Evolutionary conservation across 495 filamentous ascomycete genomes (phyloP).

Genomic region (Lasiosphaeriaceae sp.): DNA sequence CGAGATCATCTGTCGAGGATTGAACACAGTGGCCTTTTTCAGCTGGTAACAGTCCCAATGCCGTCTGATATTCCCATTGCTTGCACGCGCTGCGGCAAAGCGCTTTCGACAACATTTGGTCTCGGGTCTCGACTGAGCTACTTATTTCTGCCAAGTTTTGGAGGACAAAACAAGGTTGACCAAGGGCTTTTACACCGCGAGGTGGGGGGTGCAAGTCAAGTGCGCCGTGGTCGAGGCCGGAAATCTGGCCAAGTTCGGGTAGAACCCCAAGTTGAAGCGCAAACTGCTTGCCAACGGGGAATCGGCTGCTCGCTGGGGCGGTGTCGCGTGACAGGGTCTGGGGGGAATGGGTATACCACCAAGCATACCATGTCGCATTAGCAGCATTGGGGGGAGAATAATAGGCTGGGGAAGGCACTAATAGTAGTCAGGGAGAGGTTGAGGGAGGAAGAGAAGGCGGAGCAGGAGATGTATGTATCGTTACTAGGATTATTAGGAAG

Average conservation of each 20-base stretch:
- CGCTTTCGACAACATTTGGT: no score
- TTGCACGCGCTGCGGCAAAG: no score
- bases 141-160: no score
- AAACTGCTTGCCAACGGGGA: slow-evolving; percentile 27
- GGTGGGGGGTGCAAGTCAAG: slow-evolving; percentile 29
- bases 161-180: no score
- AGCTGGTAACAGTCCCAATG: no score
- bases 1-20: no score
- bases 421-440: slow-evolving; percentile 26
- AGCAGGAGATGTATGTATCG: neutral
- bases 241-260: slow-evolving; percentile 30
- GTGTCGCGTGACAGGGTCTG: slow-evolving; percentile 28
- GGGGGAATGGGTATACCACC: slow-evolving; percentile 32
- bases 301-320: slow-evolving; percentile 28
- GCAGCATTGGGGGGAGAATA: slow-evolving; percentile 30
- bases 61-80: no score
- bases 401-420: slow-evolving; percentile 26
- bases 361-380: slow-evolving; percentile 23
- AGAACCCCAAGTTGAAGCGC: slow-evolving; percentile 24
- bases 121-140: no score
- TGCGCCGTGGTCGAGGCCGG: slow-evolving; percentile 26
- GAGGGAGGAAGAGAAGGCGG: neutral
- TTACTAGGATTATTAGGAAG: no score
- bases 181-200: slow-evolving; percentile 19
- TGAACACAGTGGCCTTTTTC: no score